Evolutionary conservation across 1,139 yeast species (phyloP).

Genomic region (Debaryomyces subglobosus): DNA sequence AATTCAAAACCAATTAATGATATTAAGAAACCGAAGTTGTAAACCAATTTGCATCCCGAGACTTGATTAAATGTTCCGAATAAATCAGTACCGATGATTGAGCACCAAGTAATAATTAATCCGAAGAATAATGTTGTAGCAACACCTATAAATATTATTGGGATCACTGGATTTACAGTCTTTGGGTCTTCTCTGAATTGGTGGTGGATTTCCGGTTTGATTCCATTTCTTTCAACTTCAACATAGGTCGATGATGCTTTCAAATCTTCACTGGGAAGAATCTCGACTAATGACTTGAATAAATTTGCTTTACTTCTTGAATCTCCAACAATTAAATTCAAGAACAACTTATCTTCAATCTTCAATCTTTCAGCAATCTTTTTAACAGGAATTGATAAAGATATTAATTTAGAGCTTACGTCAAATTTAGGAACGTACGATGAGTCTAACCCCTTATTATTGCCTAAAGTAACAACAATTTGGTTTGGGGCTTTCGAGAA

Average conservation of each 20-base stretch:
- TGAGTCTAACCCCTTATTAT: slow-evolving; percentile 28
- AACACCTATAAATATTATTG: slow-evolving; percentile 54
- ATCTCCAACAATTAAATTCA: slow-evolving; percentile 40
- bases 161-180: slow-evolving; percentile 57
- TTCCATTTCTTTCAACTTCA: slow-evolving; percentile 39
- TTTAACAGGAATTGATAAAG: slow-evolving; percentile 30
- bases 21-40: slow-evolving; percentile 52
- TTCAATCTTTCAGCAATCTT: slow-evolving; percentile 45
- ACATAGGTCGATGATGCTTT: slow-evolving; percentile 28
- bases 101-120: slow-evolving; percentile 53
- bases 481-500: slow-evolving; percentile 28
- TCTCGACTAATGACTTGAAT: slow-evolving; percentile 32
- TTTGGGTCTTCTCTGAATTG: slow-evolving; percentile 59
- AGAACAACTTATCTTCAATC: slow-evolving; percentile 32
- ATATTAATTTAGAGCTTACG: slow-evolving; percentile 22
- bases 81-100: slow-evolving; percentile 50
- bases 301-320: slow-evolving; percentile 25
- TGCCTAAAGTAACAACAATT: slow-evolving; percentile 29
- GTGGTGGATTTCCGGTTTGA: slow-evolving; percentile 71
- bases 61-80: slow-evolving; percentile 33
- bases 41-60: slow-evolving; percentile 28
- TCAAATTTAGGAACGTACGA: slow-evolving; percentile 30
- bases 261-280: slow-evolving; percentile 36
- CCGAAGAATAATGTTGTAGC: slow-evolving; percentile 45
- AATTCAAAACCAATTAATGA: slow-evolving; percentile 63